Conservation (phyloP, 2,329 filamentous ascomycete genomes). For the Ilyonectria robusta region DNA sequence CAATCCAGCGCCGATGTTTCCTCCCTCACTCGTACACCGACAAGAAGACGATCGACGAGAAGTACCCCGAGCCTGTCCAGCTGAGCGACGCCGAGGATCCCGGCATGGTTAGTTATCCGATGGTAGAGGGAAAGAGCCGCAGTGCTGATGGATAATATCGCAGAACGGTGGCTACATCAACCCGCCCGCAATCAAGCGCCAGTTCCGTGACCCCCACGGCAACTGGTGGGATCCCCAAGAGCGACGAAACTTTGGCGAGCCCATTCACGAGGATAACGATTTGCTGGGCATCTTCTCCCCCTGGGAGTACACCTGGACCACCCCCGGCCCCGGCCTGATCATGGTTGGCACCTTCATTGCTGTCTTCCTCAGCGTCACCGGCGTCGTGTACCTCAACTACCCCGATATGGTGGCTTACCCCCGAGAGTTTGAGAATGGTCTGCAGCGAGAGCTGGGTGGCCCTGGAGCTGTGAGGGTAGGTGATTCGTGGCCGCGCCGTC, state of each 20-base stretch:
- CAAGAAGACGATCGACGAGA: slow-evolving; percentile 63
- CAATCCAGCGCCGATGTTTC: slow-evolving; percentile 71
- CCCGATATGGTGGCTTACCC: slow-evolving; percentile 80
- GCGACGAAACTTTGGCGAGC: slow-evolving; percentile 95
- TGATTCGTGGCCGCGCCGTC: slow-evolving; percentile 37
- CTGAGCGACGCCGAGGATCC: slow-evolving; percentile 75
- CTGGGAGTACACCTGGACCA: slow-evolving; percentile 88
- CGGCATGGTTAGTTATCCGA: slow-evolving; percentile 68
- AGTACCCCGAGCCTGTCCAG: slow-evolving; percentile 63
- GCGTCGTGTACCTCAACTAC: slow-evolving; percentile 77
- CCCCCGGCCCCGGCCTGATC: slow-evolving; percentile 76
- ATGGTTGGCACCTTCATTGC: slow-evolving; percentile 79
- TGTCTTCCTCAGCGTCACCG: slow-evolving; percentile 75
- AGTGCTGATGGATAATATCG: slow-evolving; percentile 46
- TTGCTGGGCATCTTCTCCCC: slow-evolving; percentile 90
- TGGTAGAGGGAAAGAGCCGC: slow-evolving; percentile 19
- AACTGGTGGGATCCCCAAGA: slow-evolving; percentile 99
- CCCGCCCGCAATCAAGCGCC: slow-evolving; percentile 84
- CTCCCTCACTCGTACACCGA: slow-evolving; percentile 65
- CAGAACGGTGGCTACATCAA: slow-evolving; percentile 90
- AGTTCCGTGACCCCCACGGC: slow-evolving; percentile 91
- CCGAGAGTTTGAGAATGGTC: slow-evolving; percentile 78
- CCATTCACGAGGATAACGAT: slow-evolving; percentile 97
- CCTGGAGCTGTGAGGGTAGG: slow-evolving; percentile 76
- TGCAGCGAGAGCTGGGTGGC: slow-evolving; percentile 83